phyloP scores from a whole-genome alignment of 2,329 filamentous ascomycete species.

The Simplicillium sp. region DNA sequence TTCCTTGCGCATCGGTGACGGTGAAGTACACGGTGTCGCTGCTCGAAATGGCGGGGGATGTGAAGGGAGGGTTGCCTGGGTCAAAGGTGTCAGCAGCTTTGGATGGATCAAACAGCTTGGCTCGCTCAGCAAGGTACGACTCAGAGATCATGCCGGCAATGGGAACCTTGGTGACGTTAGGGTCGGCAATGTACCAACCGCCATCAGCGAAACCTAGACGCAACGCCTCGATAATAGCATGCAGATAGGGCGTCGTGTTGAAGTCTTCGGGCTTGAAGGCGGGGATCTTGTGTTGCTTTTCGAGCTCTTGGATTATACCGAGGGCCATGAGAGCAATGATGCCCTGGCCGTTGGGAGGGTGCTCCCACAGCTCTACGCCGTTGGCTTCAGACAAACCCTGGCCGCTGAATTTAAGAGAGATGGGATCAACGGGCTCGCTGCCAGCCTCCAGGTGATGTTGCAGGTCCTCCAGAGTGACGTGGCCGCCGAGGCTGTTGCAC shows the following conservation, averaged over 20 bases:
- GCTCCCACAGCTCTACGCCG: conserved; percentile 82
- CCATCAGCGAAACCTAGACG: conserved; percentile 86
- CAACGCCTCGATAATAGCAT: conserved; percentile 79
- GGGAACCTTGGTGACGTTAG: conserved; percentile 62
- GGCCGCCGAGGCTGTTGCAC: conserved; percentile 65
- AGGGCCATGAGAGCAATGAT: conserved; percentile 92
- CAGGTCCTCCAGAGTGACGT: conserved; percentile 71
- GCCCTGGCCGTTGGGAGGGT: conserved; percentile 92
- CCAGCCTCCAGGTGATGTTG: conserved; percentile 59
- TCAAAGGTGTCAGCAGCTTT: conserved; percentile 50
- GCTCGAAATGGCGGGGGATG: conserved; percentile 67
- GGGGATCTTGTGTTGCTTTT: conserved; percentile 65
- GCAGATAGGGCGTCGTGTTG: conserved; percentile 73
- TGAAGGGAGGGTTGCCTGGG: conserved; percentile 50
- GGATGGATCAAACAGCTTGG: conserved; percentile 45
- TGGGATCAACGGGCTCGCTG: conserved; percentile 74
- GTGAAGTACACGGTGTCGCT: conserved; percentile 94
- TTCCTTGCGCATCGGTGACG: conserved; percentile 71
- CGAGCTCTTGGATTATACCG: conserved; percentile 81
- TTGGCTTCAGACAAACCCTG: conserved; percentile 34
- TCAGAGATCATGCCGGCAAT: conserved; percentile 58
- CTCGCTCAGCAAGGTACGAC: conserved; percentile 66
- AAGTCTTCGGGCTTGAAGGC: conserved; percentile 62
- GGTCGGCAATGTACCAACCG: conserved; percentile 84
- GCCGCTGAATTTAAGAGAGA: conserved; percentile 69